These are phyloP conservation scores for Leptographium lundbergii DNA, from an alignment of 2,329 filamentous ascomycete species.

Conservation along the genomic window DNA sequence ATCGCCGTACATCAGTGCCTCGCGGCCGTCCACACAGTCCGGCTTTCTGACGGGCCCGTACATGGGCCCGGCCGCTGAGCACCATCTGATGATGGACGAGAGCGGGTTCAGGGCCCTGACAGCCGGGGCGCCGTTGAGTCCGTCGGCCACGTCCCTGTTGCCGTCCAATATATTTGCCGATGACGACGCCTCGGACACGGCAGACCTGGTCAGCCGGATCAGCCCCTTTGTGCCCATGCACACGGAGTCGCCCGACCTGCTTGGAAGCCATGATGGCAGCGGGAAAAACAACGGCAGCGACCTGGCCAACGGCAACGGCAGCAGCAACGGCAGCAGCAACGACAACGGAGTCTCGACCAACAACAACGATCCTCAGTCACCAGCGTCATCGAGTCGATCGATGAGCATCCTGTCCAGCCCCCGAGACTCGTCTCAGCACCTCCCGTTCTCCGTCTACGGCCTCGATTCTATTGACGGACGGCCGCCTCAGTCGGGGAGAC, in stretches of 20 bases:
- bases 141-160: slow-evolving; percentile 60
- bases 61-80: slow-evolving; percentile 32
- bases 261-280: not conserved
- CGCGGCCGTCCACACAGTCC: slow-evolving; percentile 22
- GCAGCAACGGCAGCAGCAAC: not conserved
- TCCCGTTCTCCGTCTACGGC: slow-evolving; percentile 38
- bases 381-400: slow-evolving; percentile 44
- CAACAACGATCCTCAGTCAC: slow-evolving; percentile 41
- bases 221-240: slow-evolving; percentile 23
- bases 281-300: not conserved
- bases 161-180: slow-evolving; percentile 53
- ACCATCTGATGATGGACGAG: slow-evolving; percentile 38
- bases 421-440: slow-evolving; percentile 44
- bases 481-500: slow-evolving; percentile 23
- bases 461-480: slow-evolving; percentile 32
- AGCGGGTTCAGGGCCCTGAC: slow-evolving; percentile 48
- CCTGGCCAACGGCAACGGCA: not conserved
- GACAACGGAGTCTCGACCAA: not conserved
- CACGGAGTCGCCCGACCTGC: slow-evolving; percentile 19
- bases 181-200: slow-evolving; percentile 38
- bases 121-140: slow-evolving; percentile 60
- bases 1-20: slow-evolving; percentile 22
- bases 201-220: slow-evolving; percentile 18
- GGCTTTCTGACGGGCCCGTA: slow-evolving; percentile 42
- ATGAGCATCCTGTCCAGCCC: slow-evolving; percentile 48